phyloP scores from a whole-genome alignment of 129 eudicot species.

The Artemisia annua region DNA sequence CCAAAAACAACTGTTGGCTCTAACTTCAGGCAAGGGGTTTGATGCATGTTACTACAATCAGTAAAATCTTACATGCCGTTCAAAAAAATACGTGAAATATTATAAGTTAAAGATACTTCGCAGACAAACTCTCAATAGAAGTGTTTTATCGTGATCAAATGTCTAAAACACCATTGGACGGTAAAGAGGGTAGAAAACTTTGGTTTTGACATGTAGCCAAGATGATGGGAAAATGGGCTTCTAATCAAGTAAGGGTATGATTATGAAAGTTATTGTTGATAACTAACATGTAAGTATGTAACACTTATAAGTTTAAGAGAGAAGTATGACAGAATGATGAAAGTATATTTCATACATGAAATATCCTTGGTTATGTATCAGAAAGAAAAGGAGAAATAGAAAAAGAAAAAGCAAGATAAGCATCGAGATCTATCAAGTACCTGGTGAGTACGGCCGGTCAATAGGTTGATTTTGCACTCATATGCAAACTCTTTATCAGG shows the following conservation, averaged over 20 bases:
- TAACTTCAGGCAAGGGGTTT: no score
- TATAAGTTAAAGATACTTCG: no score
- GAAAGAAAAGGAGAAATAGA: neutral
- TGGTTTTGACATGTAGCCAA: neutral
- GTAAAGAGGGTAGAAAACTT: neutral
- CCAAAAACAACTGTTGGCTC: no score
- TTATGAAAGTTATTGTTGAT: neutral
- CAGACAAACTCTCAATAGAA: neutral
- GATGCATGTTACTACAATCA: no score
- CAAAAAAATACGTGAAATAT: no score
- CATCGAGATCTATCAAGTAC: constrained; percentile 32
- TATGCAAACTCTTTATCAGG: constrained; percentile 72
- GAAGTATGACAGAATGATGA: constrained; percentile 1
- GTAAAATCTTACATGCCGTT: neutral
- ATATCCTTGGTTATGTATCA: neutral
- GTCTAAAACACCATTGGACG: neutral
- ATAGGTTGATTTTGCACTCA: constrained; percentile 80
- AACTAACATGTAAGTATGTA: neutral
- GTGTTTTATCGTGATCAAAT: neutral
- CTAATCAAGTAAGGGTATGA: neutral
- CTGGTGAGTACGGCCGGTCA: constrained; percentile 99
- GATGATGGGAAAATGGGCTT: neutral
- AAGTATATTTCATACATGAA: neutral
- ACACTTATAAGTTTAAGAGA: neutral
- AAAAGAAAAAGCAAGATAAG: neutral